Conservation (phyloP, 139 green algal species). For the Chlorella sorokiniana region DNA sequence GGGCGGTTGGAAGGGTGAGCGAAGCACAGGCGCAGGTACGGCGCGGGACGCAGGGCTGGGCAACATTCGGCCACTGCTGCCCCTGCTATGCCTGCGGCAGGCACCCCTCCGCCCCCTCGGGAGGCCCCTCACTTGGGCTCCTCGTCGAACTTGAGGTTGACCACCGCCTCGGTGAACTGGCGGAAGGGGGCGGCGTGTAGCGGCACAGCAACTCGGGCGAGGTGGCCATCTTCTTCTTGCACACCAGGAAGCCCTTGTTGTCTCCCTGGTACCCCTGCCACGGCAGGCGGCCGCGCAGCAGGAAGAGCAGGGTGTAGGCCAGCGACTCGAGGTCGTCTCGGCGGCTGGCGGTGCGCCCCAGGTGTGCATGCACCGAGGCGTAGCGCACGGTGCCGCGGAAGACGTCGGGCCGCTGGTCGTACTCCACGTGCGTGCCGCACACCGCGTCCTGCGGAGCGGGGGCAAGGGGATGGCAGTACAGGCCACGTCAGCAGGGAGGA, state of each 20-base stretch:
- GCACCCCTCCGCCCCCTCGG: background rate
- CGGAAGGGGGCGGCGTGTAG: constrained; percentile 96
- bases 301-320: constrained; percentile 98
- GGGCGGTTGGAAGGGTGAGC: background rate
- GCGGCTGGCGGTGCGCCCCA: constrained; percentile 92
- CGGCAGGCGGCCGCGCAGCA: constrained; percentile 92
- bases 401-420: constrained; percentile 98
- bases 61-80: background rate
- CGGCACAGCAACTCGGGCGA: constrained; percentile 94
- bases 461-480: too few relatives aligned
- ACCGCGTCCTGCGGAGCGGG: constrained; percentile 74
- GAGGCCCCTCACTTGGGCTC: constrained; percentile 53
- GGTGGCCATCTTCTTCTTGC: constrained; percentile 99
- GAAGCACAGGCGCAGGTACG: background rate
- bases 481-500: background rate
- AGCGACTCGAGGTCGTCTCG: constrained; percentile 97
- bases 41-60: background rate
- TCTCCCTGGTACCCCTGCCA: constrained; percentile 97
- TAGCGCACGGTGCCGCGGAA: constrained; percentile 98
- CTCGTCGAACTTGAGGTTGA: constrained; percentile 99
- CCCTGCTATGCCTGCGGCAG: background rate
- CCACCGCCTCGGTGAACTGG: constrained; percentile 93
- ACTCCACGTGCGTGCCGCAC: constrained; percentile 95
- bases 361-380: constrained; percentile 96
- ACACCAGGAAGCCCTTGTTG: constrained; percentile 99